These are phyloP conservation scores for Toxoplasma gondii DNA, from an alignment of 169 alveolate species.

Conservation along the genomic window DNA sequence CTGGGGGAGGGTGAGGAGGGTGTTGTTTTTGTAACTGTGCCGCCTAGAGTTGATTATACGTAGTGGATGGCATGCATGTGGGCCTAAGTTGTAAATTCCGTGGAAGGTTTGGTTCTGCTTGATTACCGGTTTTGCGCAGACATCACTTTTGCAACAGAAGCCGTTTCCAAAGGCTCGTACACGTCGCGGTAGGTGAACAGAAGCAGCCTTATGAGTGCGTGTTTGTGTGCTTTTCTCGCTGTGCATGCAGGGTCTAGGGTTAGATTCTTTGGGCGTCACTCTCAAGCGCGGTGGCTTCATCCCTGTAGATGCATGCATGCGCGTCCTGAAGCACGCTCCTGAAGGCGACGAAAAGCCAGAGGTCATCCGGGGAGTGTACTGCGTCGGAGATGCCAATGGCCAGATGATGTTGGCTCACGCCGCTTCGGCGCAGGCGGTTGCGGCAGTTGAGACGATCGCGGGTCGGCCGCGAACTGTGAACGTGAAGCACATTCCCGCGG, in stretches of 20 bases:
- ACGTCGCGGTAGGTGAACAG: no score
- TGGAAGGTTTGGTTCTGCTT: no score
- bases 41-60: no score
- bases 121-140: no score
- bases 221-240: no score
- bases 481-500: slow-evolving; percentile 73
- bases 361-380: slow-evolving; percentile 69
- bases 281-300: slow-evolving; percentile 72
- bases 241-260: slow-evolving; percentile 65
- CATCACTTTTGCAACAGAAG: no score
- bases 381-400: slow-evolving; percentile 79
- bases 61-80: no score
- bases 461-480: slow-evolving; percentile 63
- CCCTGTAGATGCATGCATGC: slow-evolving; percentile 71
- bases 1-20: no score
- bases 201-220: no score
- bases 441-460: slow-evolving; percentile 47
- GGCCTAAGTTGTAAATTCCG: no score
- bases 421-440: slow-evolving; percentile 73
- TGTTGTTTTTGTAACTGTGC: no score
- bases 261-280: slow-evolving; percentile 65
- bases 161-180: no score
- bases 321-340: slow-evolving; percentile 60
- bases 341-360: slow-evolving; percentile 12
- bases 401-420: slow-evolving; percentile 76